These are phyloP conservation scores for Fusarium transvaalense DNA, from an alignment of 2,329 filamentous ascomycete genomes.

Conservation along the genomic window DNA sequence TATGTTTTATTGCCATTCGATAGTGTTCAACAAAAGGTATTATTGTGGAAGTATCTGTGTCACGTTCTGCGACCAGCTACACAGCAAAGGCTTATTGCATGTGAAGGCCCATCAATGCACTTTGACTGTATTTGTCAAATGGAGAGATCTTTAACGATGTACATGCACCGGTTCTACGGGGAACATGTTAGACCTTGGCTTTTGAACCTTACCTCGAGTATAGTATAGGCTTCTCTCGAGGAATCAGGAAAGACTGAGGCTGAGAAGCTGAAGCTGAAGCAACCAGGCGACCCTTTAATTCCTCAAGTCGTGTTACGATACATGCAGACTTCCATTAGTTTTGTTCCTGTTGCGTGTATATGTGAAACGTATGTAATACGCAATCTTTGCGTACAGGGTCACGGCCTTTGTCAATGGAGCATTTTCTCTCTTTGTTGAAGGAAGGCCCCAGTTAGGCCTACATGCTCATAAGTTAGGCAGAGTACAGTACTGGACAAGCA, in stretches of 20 bases:
- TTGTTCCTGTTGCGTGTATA: conserved; percentile 11
- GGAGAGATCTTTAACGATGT: neutral
- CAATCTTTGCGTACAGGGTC: conserved; percentile 15
- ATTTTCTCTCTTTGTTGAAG: neutral
- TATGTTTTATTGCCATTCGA: neutral
- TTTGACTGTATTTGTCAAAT: neutral
- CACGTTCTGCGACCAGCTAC: neutral
- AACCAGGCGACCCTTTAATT: neutral
- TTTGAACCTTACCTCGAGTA: neutral
- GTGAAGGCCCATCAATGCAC: too few species aligned
- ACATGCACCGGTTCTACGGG: neutral
- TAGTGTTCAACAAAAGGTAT: neutral
- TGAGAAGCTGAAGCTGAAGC: neutral
- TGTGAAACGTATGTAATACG: conserved; percentile 26
- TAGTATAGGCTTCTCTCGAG: neutral
- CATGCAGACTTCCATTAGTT: conserved; percentile 16
- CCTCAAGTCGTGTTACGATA: conserved; percentile 1
- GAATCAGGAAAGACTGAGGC: neutral
- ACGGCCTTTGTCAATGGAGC: neutral
- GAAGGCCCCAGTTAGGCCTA: too few species aligned
- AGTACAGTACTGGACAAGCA: conserved; percentile 9
- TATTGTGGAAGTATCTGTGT: conserved; percentile 19
- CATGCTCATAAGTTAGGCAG: neutral
- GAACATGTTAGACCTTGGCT: neutral
- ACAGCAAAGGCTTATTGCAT: neutral